Evolutionary conservation across 805 yeast species (phyloP), one percentile per base, ranked within the genome.

Genomic region (Metschnikowia amazonensis): DNA sequence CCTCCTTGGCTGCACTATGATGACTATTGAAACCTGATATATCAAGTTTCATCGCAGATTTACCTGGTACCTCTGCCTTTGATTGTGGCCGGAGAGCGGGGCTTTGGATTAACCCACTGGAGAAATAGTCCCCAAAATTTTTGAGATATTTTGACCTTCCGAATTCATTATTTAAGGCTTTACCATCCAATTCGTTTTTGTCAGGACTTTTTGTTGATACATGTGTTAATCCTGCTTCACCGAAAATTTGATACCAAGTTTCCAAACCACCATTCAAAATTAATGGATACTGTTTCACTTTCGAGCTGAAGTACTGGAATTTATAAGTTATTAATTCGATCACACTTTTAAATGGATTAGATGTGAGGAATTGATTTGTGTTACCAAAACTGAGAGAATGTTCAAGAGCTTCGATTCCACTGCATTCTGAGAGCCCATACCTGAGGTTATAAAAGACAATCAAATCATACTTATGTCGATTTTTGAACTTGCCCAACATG

Each of bases 391-490:
- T 53, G 16, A 76, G 62, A 56, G 68, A 60, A 21, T 63, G 57
- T 43, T 62, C 67, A 21, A 82, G 50, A 16, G 63, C 54, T 2
- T 65, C 46, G 32, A 77, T 62, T 37, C 71, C 64, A 35, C 65
- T 58, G 17, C 48, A 49, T 38, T 53, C 40, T 42, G 50, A 44
- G 11, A 57, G 56, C 1, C 74, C 73, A 32, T 69, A 76, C 24
- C 63, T 56, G 28, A 69, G 64, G 60, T 86, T 87, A 57, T 88
- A 81, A 1, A 86, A 53, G 2, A 90, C 82, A 1, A 92, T 70
- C 36, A 81, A 65, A 40, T 84, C 87, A 59, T 76, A 89, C 10
- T 59, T 53, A 45, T 71, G 63, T 51, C 96, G 66, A 3, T 67
- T 62, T 18, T 66, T 61, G 55, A 89, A 89, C 40, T 75, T 51